These are phyloP conservation scores for Trichoderma simmonsii DNA, from an alignment of 2,329 filamentous ascomycete species.

Conservation along the genomic window DNA sequence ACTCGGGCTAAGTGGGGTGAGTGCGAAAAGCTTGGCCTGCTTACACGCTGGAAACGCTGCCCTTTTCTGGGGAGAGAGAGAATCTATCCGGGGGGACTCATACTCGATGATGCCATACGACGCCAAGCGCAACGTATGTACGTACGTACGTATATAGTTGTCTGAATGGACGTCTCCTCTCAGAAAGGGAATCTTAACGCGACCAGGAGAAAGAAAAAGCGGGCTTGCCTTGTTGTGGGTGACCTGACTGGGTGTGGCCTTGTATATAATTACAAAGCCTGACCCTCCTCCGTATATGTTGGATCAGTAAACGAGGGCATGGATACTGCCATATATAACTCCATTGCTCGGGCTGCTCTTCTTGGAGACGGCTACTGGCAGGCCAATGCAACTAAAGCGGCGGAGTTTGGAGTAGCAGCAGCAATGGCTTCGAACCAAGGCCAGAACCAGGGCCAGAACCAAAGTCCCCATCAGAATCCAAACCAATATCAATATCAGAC, in stretches of 20 bases:
- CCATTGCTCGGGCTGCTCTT: not conserved
- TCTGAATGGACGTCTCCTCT: not conserved
- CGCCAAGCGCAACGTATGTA: not conserved
- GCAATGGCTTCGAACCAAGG: not conserved
- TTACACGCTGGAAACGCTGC: not conserved
- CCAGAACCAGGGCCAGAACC: not conserved
- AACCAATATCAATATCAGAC: not conserved
- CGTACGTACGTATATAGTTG: not conserved
- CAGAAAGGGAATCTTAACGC: not conserved
- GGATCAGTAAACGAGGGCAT: not conserved
- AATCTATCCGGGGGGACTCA: not conserved
- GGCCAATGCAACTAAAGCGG: not conserved
- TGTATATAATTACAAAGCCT: not conserved
- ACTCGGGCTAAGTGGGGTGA: not conserved
- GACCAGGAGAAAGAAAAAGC: not conserved
- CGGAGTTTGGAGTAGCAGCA: not conserved
- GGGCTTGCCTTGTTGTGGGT: not conserved
- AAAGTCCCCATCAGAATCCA: not conserved
- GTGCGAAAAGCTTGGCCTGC: not conserved
- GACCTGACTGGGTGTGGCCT: not conserved
- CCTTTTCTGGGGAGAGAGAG: not conserved
- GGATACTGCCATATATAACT: not conserved
- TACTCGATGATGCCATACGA: not conserved
- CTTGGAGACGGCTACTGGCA: not conserved
- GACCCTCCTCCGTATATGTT: not conserved